phyloP scores from a whole-genome alignment of 805 yeast species.

The Priceomyces carsonii region DNA sequence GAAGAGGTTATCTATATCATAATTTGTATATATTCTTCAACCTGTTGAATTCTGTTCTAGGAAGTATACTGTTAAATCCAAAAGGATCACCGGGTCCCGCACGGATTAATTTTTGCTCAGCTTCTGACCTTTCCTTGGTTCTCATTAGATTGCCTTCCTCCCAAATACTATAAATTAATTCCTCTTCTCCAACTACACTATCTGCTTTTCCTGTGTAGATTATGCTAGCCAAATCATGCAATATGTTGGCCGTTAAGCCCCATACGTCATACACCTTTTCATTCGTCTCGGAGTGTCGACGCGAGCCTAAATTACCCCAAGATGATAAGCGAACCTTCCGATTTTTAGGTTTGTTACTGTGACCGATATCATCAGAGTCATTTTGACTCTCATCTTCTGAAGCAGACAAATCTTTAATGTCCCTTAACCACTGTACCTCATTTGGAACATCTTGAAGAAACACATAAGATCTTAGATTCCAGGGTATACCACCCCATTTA shows the following conservation, averaged over 20 bases:
- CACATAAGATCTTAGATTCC: slow-evolving; percentile 63
- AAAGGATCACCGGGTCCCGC: slow-evolving; percentile 24
- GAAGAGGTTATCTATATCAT: slow-evolving; percentile 5
- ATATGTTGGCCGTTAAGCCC: slow-evolving; percentile 80
- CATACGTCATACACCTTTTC: slow-evolving; percentile 66
- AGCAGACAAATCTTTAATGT: slow-evolving; percentile 55
- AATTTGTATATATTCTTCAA: slow-evolving; percentile 44
- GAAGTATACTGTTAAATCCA: slow-evolving; percentile 47
- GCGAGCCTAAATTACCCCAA: slow-evolving; percentile 44
- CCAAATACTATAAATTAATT: slow-evolving; percentile 57
- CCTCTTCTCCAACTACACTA: slow-evolving; percentile 60
- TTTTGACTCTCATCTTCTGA: slow-evolving; percentile 43
- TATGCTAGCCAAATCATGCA: slow-evolving; percentile 68
- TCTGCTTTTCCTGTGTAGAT: slow-evolving; percentile 29
- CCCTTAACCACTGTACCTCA: slow-evolving; percentile 66
- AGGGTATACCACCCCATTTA: slow-evolving; percentile 72
- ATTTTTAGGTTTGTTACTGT: slow-evolving; percentile 6
- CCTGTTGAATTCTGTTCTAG: slow-evolving; percentile 41
- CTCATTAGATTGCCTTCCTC: slow-evolving; percentile 57
- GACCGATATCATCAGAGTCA: slow-evolving; percentile 1
- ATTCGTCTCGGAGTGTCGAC: slow-evolving; percentile 39
- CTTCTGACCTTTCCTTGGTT: slow-evolving; percentile 45
- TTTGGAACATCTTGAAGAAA: slow-evolving; percentile 55
- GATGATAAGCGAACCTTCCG: slow-evolving; percentile 17
- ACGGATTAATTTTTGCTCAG: slow-evolving; percentile 55